Percentiles rank a stretch among this genome's conserved stretches.
phyloP scores from a whole-genome alignment of 2,329 filamentous ascomycete genomes.

The Diaporthe longicolla region DNA sequence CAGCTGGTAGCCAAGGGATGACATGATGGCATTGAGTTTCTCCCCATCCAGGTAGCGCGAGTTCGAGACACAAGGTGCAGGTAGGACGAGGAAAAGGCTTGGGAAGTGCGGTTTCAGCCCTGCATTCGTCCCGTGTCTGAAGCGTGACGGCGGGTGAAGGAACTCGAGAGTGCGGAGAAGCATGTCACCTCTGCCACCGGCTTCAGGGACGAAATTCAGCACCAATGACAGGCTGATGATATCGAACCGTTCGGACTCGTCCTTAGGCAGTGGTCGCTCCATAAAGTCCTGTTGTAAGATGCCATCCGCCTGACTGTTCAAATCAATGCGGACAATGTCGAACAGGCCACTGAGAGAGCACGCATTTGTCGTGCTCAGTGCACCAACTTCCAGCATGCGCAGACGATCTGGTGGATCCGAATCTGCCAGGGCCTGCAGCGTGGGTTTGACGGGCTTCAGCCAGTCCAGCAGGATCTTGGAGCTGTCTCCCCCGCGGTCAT shows the following conservation, averaged over 20 bases:
- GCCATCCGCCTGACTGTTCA: slow-evolving; percentile 85
- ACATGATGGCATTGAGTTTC: slow-evolving; percentile 80
- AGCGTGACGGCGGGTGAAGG: slow-evolving; percentile 59
- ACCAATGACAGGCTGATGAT: slow-evolving; percentile 93
- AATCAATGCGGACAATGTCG: slow-evolving; percentile 85
- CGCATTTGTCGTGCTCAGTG: slow-evolving; percentile 86
- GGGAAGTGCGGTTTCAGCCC: slow-evolving; percentile 63
- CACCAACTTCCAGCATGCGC: slow-evolving; percentile 89
- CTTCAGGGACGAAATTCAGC: slow-evolving; percentile 91
- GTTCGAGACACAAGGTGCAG: slow-evolving; percentile 88
- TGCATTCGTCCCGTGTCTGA: slow-evolving; percentile 38
- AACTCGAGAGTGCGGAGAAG: slow-evolving; percentile 82
- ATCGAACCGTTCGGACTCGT: slow-evolving; percentile 79
- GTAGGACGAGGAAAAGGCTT: slow-evolving; percentile 89
- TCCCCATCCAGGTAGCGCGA: slow-evolving; percentile 88
- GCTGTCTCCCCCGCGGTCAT: slow-evolving; percentile 77
- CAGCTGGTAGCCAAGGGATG: slow-evolving; percentile 78
- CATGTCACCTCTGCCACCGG: slow-evolving; percentile 85
- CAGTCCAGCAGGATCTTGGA: slow-evolving; percentile 75
- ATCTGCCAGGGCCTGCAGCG: slow-evolving; percentile 38
- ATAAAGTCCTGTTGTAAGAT: slow-evolving; percentile 96
- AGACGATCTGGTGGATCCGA: slow-evolving; percentile 52
- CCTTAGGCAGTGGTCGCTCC: slow-evolving; percentile 80
- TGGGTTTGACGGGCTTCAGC: slow-evolving; percentile 60
- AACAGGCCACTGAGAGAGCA: slow-evolving; percentile 82